Percentiles rank a stretch among this genome's conserved stretches.
These are phyloP conservation scores for Cercospora brassicicola DNA, from an alignment of 2,329 filamentous ascomycete genomes.

Conservation along the genomic window DNA sequence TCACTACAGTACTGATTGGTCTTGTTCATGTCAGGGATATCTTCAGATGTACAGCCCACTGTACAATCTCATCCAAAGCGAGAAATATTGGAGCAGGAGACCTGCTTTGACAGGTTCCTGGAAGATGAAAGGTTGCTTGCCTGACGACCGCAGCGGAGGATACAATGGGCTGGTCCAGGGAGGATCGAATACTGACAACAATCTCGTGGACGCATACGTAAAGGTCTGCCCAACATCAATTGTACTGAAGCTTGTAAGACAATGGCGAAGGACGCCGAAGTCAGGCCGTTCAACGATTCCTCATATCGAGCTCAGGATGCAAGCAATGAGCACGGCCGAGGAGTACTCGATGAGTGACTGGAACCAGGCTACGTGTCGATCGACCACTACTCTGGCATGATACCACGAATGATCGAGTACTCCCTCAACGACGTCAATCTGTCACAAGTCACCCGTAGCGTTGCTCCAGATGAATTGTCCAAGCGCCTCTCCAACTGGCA, in stretches of 20 bases:
- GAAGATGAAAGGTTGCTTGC: slow-evolving; percentile 36
- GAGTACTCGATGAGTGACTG: slow-evolving; percentile 48
- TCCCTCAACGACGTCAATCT: slow-evolving; percentile 48
- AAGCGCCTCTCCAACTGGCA: slow-evolving; percentile 47
- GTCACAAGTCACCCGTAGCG: slow-evolving; percentile 43
- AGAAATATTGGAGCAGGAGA: too few species aligned
- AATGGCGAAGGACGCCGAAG: slow-evolving; percentile 41
- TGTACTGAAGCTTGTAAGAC: slow-evolving; percentile 40
- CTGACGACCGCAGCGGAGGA: slow-evolving; percentile 39
- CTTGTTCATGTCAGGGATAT: too few species aligned
- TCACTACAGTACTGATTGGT: too few species aligned
- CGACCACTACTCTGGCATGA: slow-evolving; percentile 40
- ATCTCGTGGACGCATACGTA: slow-evolving; percentile 40
- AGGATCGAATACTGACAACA: slow-evolving; percentile 41
- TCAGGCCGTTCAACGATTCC: slow-evolving; percentile 35
- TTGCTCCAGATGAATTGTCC: slow-evolving; percentile 43
- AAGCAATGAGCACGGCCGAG: slow-evolving; percentile 46
- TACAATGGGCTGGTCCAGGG: slow-evolving; percentile 42
- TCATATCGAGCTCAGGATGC: slow-evolving; percentile 35
- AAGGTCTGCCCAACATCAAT: slow-evolving; percentile 37
- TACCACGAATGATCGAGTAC: slow-evolving; percentile 48
- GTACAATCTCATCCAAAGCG: too few species aligned
- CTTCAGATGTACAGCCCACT: too few species aligned
- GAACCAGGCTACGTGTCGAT: slow-evolving; percentile 44
- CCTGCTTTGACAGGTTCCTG: too few species aligned